phyloP scores from a whole-genome alignment of 768 basidiomycete species.

The Leccinum variicolor region DNA sequence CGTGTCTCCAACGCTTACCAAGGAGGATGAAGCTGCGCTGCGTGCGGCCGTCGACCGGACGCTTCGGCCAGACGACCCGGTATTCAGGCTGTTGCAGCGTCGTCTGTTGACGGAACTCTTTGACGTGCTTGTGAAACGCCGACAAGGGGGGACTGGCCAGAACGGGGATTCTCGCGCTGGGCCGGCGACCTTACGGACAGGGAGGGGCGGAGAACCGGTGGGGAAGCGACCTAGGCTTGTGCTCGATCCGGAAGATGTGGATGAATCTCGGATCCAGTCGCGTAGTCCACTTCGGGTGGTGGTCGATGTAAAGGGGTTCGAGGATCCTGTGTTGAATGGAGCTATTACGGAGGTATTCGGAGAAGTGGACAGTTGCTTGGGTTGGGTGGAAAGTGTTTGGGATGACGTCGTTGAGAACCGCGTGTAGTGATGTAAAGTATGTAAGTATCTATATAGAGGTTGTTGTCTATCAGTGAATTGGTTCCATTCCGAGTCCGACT shows the following conservation, averaged over 20 bases:
- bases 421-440: too few species aligned
- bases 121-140: constrained; percentile 24
- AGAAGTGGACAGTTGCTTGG: constrained; percentile 40
- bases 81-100: constrained; percentile 59
- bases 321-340: constrained; percentile 52
- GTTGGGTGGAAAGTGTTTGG: constrained; percentile 61
- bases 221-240: constrained; percentile 27
- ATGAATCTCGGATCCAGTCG: constrained; percentile 1
- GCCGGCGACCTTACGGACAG: constrained; percentile 32
- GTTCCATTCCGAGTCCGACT: too few species aligned
- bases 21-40: constrained; percentile 48
- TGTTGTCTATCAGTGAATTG: too few species aligned
- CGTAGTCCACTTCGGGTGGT: constrained; percentile 1
- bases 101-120: constrained; percentile 47
- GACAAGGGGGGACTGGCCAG: constrained; percentile 5
- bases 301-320: constrained; percentile 58
- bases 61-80: constrained; percentile 59
- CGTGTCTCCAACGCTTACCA: constrained; percentile 14
- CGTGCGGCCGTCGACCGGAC: constrained; percentile 63
- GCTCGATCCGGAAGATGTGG: constrained; percentile 23
- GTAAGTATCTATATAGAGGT: background rate
- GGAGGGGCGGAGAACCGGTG: constrained; percentile 21
- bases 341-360: constrained; percentile 41
- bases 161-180: background rate
- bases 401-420: constrained; percentile 35